These are phyloP conservation scores for Gloeopeniophorella convolvens DNA, from an alignment of 768 basidiomycete genomes.

Conservation along the genomic window DNA sequence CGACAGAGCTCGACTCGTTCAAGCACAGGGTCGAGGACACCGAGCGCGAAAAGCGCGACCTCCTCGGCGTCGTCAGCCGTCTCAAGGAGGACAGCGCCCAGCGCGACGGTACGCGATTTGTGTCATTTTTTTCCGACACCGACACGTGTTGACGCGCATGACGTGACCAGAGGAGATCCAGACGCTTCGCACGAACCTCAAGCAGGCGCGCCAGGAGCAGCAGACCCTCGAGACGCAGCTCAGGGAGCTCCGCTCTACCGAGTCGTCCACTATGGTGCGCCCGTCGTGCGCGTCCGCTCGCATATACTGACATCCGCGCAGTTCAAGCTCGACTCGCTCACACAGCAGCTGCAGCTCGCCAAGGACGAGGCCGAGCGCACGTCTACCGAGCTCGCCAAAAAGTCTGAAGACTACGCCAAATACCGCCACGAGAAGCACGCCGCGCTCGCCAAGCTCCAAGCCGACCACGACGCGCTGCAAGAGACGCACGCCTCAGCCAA, in stretches of 20 bases:
- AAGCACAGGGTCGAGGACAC: conserved; percentile 62
- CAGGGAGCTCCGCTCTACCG: conserved; percentile 65
- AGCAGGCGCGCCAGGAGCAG: conserved; percentile 70
- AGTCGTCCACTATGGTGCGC: conserved; percentile 69
- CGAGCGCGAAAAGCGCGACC: conserved; percentile 87
- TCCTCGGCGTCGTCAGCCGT: conserved; percentile 76
- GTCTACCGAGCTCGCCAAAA: conserved; percentile 57
- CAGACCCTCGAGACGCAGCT: conserved; percentile 60
- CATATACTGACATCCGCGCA: conserved; percentile 27
- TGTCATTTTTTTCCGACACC: background rate
- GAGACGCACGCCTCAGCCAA: conserved; percentile 63
- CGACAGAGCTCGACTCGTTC: conserved; percentile 51
- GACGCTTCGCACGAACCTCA: conserved; percentile 58
- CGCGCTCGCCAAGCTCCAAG: conserved; percentile 69
- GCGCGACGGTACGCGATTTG: conserved; percentile 65
- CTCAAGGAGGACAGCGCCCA: conserved; percentile 69
- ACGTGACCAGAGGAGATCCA: conserved; percentile 57
- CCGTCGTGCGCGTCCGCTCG: background rate
- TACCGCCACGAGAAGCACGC: conserved; percentile 78
- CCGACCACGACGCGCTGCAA: conserved; percentile 64
- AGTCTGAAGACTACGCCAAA: conserved; percentile 78
- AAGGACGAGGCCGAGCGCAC: conserved; percentile 71
- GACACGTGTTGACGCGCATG: background rate
- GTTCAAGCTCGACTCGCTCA: conserved; percentile 83
- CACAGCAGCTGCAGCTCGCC: conserved; percentile 74